A percentile compares a stretch with the other conserved stretches of the same genome.
These are phyloP conservation scores for Aquilaria malaccensis DNA, from an alignment of 345 rosid genomes.

Conservation along the genomic window DNA sequence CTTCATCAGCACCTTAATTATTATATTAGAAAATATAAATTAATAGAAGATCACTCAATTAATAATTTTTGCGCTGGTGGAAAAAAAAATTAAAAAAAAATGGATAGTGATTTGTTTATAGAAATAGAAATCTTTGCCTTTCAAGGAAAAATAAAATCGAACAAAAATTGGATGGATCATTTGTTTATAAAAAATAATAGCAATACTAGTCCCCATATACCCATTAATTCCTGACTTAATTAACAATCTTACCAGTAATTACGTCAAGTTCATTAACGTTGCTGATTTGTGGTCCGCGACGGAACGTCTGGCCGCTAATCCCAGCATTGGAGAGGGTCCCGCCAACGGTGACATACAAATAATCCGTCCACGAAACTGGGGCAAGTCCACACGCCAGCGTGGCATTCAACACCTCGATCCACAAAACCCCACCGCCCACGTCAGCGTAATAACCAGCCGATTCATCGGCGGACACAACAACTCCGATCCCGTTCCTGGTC, in stretches of 20 bases:
- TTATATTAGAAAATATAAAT: too few relatives aligned
- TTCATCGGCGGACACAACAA: conserved; percentile 11
- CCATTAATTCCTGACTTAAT: too few relatives aligned
- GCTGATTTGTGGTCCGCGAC: conserved; percentile 88
- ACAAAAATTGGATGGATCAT: too few relatives aligned
- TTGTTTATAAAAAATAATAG: too few relatives aligned
- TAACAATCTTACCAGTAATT: conserved; percentile 54
- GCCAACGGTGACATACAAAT: conserved; percentile 75
- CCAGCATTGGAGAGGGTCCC: conserved; percentile 97
- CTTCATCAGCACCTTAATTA: too few relatives aligned
- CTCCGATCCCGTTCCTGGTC: conserved; percentile 23
- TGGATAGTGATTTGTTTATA: too few relatives aligned
- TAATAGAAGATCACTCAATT: too few relatives aligned
- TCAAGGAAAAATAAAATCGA: too few relatives aligned
- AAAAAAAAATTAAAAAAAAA: too few relatives aligned
- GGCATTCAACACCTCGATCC: conserved; percentile 69
- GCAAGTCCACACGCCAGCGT: conserved; percentile 46
- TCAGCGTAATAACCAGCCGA: conserved; percentile 42
- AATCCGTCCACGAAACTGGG: conserved; percentile 84
- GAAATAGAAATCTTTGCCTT: too few relatives aligned
- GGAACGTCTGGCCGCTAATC: conserved; percentile 80
- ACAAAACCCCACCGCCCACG: conserved; percentile 65
- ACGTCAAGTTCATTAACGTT: conserved; percentile 83
- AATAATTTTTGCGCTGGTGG: too few relatives aligned
- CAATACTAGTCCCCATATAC: too few relatives aligned